phyloP scores from a whole-genome alignment of 2,329 filamentous ascomycete species.

The Trichoderma pleuroti region DNA sequence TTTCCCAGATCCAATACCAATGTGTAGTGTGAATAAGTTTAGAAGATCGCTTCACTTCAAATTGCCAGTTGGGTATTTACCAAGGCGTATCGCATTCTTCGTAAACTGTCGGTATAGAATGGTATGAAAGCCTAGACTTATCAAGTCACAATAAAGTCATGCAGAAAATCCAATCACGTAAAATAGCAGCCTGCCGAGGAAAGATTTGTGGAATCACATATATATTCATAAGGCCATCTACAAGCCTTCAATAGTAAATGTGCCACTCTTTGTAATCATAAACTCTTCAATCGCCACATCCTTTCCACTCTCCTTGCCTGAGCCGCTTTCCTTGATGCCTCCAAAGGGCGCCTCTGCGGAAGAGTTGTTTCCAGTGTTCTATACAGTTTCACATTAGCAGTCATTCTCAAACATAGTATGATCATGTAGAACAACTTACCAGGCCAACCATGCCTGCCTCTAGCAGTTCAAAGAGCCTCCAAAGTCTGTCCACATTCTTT shows the following conservation, averaged over 20 bases:
- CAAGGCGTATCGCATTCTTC: no score
- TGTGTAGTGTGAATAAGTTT: no score
- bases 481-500: conserved; percentile 39
- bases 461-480: conserved; percentile 45
- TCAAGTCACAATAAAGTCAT: background rate
- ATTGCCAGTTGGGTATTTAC: no score
- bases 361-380: conserved; percentile 42
- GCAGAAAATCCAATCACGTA: background rate
- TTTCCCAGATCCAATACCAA: no score
- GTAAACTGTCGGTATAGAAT: background rate
- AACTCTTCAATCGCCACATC: conserved; percentile 47
- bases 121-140: background rate
- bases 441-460: conserved; percentile 42
- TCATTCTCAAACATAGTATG: background rate
- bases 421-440: conserved; percentile 26
- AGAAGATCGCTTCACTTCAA: no score
- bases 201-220: background rate
- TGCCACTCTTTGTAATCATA: conserved; percentile 44
- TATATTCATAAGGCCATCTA: background rate
- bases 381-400: background rate
- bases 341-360: conserved; percentile 45
- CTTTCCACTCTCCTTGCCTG: conserved; percentile 47
- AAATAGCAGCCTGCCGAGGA: background rate
- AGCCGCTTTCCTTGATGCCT: conserved; percentile 47
- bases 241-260: conserved; percentile 36